Evolutionary conservation across 2,329 filamentous ascomycete genomes (phyloP).

Genomic region (Dothideomycetidae sp.): DNA sequence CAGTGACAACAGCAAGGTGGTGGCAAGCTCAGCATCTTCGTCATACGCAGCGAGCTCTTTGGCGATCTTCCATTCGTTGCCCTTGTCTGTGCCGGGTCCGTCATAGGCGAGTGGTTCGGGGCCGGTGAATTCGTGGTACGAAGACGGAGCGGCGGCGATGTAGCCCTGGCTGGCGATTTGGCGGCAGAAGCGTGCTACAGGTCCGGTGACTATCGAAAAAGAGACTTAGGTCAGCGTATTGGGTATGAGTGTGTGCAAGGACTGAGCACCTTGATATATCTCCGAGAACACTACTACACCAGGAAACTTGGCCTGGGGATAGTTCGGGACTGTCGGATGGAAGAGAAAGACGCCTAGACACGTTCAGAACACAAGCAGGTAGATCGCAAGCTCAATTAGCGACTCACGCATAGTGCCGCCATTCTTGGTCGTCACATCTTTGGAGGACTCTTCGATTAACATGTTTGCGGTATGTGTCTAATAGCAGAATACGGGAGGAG

Average conservation of each 20-base stretch:
- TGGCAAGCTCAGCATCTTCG: conserved; percentile 34
- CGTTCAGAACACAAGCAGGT: too few species aligned
- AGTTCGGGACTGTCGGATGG: conserved; percentile 70
- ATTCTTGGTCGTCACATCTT: conserved; percentile 45
- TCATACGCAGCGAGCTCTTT: conserved; percentile 77
- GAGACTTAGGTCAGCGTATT: too few species aligned
- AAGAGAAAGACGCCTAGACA: conserved; percentile 69
- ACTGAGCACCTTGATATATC: conserved; percentile 70
- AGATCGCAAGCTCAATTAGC: too few species aligned
- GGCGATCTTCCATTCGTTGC: conserved; percentile 78
- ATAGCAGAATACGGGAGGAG: background rate
- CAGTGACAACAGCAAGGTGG: conserved; percentile 28
- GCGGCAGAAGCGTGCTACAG: conserved; percentile 74
- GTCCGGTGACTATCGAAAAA: conserved; percentile 79
- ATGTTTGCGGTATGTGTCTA: conserved; percentile 28
- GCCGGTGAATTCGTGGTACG: conserved; percentile 84
- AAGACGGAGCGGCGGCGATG: conserved; percentile 80
- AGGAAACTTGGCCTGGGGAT: conserved; percentile 79
- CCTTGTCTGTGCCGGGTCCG: conserved; percentile 70
- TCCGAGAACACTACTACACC: conserved; percentile 83
- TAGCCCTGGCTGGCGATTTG: conserved; percentile 89
- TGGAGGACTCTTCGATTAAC: conserved; percentile 45
- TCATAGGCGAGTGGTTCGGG: conserved; percentile 77
- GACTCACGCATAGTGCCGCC: conserved; percentile 45
- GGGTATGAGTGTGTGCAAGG: conserved; percentile 11